Evolutionary conservation across 768 basidiomycete genomes (phyloP), one percentile per base, ranked within the genome.

Genomic region (Suillus luteus): DNA sequence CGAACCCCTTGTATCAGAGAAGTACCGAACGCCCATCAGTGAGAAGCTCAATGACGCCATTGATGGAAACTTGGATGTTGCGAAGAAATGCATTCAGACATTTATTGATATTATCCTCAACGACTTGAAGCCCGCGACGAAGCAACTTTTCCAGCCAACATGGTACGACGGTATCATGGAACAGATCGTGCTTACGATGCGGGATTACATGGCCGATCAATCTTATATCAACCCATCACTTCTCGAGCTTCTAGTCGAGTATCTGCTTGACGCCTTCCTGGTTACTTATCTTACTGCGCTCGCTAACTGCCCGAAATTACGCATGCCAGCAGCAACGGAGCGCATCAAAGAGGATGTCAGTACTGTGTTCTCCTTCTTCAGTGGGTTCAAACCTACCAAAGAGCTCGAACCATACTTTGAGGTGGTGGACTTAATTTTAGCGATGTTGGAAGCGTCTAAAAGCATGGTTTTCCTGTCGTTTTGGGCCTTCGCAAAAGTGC

Each of bases 11-110:
- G 96, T 99, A 5, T 94, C 92, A 10, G 90, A 92, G 71, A 99
- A 98, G 78, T 99, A 99, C 76, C 83, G 90, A 51, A 82, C 79
- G 15, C 82, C 85, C 6, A 96, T 99, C 70, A 88, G 85, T 68
- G 93, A 95, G 70, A 85, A 88, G 51, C 81, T 99, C 59, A 98
- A 97, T 79, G 92, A 96, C 67, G 95, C 96, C 40, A 98, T 99
- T 68, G 96, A 99, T 73, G 97, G 97, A 3, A 99, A 96, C 76
- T 85, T 99, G 66, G 97, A 99, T 76, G 94, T 99, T 44, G 96
- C 96, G 60, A 99, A 99, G 82, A 93, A 93, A 74, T 99, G 96
- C 81, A 95, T 92, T 24, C 92, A 96, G 70, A 91, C 91, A 0
- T 85, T 99, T 63, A 95, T 99, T 71, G 92, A 93, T 69, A 87